Evolutionary conservation across 306 rosid genomes (phyloP).

Genomic region (Vigna angularis): DNA sequence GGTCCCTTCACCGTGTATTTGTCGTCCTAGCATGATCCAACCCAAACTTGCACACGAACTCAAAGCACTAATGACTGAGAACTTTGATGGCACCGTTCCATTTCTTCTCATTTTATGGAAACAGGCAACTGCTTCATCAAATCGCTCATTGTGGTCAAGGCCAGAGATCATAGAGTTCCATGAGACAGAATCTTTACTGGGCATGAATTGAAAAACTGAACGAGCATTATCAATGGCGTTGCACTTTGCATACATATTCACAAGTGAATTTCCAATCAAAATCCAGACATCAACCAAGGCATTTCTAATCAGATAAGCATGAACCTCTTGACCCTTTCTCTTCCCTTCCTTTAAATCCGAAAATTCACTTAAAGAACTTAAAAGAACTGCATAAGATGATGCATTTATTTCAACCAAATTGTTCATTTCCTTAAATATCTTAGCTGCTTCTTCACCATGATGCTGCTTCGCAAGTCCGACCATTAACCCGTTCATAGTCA

Average conservation of each 20-base stretch:
- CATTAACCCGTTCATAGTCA: slow-evolving; percentile 88
- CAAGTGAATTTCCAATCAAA: slow-evolving; percentile 77
- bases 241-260: slow-evolving; percentile 85
- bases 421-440: slow-evolving; percentile 71
- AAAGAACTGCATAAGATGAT: slow-evolving; percentile 76
- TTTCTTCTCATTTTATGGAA: slow-evolving; percentile 71
- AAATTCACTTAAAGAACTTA: slow-evolving; percentile 75
- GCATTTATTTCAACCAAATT: slow-evolving; percentile 61
- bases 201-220: slow-evolving; percentile 66
- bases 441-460: slow-evolving; percentile 80
- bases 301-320: slow-evolving; percentile 60
- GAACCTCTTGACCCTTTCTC: slow-evolving; percentile 81
- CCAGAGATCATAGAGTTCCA: slow-evolving; percentile 92
- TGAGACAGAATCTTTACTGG: slow-evolving; percentile 67
- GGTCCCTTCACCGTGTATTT: slow-evolving; percentile 73
- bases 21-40: slow-evolving; percentile 74
- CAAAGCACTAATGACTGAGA: slow-evolving; percentile 83
- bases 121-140: slow-evolving; percentile 68
- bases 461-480: slow-evolving; percentile 86
- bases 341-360: slow-evolving; percentile 63
- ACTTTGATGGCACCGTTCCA: slow-evolving; percentile 75
- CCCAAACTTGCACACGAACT: slow-evolving; percentile 89
- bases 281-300: slow-evolving; percentile 51
- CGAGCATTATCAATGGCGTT: slow-evolving; percentile 66
- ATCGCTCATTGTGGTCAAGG: slow-evolving; percentile 76